Percentiles rank a stretch among this genome's conserved stretches.
phyloP scores from a whole-genome alignment of 805 yeast genomes.

The Wickerhamomyces canadensis region DNA sequence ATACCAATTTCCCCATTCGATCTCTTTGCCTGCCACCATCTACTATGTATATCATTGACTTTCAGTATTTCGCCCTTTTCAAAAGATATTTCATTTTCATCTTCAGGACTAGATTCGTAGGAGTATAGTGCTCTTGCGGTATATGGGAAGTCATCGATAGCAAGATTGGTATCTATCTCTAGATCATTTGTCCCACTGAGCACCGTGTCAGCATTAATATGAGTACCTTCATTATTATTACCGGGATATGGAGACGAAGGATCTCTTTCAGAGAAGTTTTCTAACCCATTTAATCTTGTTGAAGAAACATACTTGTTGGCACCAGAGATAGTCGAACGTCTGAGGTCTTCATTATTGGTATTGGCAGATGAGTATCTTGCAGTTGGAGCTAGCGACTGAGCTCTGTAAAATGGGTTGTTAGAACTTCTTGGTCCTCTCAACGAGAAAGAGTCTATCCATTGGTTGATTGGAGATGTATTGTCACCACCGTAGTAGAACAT shows the following conservation, averaged over 20 bases:
- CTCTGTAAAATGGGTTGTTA: constrained; percentile 18
- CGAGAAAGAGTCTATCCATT: constrained; percentile 80
- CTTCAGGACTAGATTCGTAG: constrained; percentile 87
- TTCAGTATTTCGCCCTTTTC: constrained; percentile 86
- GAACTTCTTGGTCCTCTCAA: constrained; percentile 42
- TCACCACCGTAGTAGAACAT: constrained; percentile 86
- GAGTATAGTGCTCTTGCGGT: constrained; percentile 82
- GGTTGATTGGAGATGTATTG: constrained; percentile 79
- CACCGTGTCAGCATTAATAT: constrained; percentile 14
- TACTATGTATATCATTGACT: constrained; percentile 88
- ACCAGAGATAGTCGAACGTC: constrained; percentile 16
- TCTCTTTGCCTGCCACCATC: constrained; percentile 98
- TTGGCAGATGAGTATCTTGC: constrained; percentile 7
- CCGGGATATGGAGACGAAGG: constrained; percentile 4
- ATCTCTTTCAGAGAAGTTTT: constrained; percentile 35
- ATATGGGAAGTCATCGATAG: constrained; percentile 59
- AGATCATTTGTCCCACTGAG: constrained; percentile 13
- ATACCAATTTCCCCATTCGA: constrained; percentile 91
- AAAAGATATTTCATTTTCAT: constrained; percentile 87
- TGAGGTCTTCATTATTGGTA: constrained; percentile 7
- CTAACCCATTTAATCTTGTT: constrained; percentile 56
- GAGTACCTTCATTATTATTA: constrained; percentile 13
- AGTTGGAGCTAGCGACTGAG: constrained; percentile 4
- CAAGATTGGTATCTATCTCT: constrained; percentile 16
- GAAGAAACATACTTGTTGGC: constrained; percentile 40